A percentile compares a stretch with the other conserved stretches of the same genome.
These are phyloP conservation scores for Sechiopsis laciniata DNA, from an alignment of 306 rosid species.

Conservation along the genomic window DNA sequence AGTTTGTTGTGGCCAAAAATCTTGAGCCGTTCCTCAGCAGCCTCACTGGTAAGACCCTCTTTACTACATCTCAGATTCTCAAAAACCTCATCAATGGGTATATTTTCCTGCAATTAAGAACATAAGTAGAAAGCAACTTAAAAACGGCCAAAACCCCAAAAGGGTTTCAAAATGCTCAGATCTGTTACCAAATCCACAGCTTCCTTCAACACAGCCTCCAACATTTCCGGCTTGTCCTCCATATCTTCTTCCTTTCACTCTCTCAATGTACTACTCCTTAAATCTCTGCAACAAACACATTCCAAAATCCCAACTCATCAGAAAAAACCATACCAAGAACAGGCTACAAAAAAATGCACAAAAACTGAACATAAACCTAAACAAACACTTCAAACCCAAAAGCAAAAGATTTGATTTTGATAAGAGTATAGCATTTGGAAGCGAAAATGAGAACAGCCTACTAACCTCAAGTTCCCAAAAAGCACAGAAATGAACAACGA, in stretches of 20 bases:
- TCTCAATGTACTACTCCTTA: neutral
- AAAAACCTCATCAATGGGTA: constrained; percentile 91
- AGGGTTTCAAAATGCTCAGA: constrained; percentile 39
- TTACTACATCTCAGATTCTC: constrained; percentile 93
- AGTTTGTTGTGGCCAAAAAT: constrained; percentile 96
- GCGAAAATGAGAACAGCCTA: constrained; percentile 18
- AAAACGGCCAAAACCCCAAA: constrained; percentile 4
- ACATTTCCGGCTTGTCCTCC: constrained; percentile 67
- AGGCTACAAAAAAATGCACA: neutral
- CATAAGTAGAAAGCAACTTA: neutral
- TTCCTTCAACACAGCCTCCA: constrained; percentile 96
- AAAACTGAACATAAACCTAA: neutral
- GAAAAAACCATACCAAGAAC: neutral
- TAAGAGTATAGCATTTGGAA: neutral
- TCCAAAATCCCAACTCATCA: too few species aligned
- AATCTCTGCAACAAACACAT: neutral
- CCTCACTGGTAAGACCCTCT: constrained; percentile 75
- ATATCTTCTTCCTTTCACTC: constrained; percentile 27
- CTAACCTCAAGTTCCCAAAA: constrained; percentile 5
- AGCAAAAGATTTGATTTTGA: constrained; percentile 1
- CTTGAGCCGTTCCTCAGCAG: constrained; percentile 76
- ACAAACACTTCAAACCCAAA: constrained; percentile 2
- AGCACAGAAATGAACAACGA: constrained; percentile 9
- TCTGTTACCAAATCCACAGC: constrained; percentile 97
- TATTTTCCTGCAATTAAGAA: constrained; percentile 68